Percentiles rank a stretch among this genome's conserved stretches.
Conservation (phyloP, 768 basidiomycete genomes). For the Amanita jacksonii region DNA sequence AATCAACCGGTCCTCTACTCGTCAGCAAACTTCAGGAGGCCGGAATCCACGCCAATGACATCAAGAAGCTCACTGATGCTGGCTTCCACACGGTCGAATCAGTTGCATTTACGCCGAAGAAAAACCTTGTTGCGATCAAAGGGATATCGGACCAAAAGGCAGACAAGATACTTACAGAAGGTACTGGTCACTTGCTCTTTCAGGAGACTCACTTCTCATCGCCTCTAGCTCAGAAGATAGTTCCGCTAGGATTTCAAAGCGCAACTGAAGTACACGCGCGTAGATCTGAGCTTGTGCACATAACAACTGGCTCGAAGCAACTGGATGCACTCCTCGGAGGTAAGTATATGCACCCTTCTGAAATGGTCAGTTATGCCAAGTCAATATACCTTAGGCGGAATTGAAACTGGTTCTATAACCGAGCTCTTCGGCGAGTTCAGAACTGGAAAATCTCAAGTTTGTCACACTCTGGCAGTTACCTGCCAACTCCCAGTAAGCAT, state of each 20-base stretch:
- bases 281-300: conserved; percentile 89
- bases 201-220: conserved; percentile 3
- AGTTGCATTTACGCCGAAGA: conserved; percentile 96
- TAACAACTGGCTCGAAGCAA: conserved; percentile 94
- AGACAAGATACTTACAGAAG: conserved; percentile 90
- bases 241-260: conserved; percentile 95
- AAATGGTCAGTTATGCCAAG: conserved; percentile 7
- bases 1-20: conserved; percentile 73
- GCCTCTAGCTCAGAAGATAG: conserved; percentile 78
- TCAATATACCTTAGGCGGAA: conserved; percentile 53
- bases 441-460: conserved; percentile 96
- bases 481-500: conserved; percentile 95
- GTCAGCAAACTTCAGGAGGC: conserved; percentile 81
- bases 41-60: conserved; percentile 82
- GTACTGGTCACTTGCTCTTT: conserved; percentile 30
- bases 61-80: conserved; percentile 90
- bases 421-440: conserved; percentile 98
- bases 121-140: conserved; percentile 81
- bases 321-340: conserved; percentile 94
- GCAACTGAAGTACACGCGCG: conserved; percentile 96
- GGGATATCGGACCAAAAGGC: conserved; percentile 97
- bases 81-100: conserved; percentile 92
- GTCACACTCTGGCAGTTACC: conserved; percentile 96
- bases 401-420: conserved; percentile 97
- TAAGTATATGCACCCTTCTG: conserved; percentile 19